These are phyloP conservation scores for Alternaria infectoria DNA, from an alignment of 2,329 filamentous ascomycete species.

Conservation along the genomic window DNA sequence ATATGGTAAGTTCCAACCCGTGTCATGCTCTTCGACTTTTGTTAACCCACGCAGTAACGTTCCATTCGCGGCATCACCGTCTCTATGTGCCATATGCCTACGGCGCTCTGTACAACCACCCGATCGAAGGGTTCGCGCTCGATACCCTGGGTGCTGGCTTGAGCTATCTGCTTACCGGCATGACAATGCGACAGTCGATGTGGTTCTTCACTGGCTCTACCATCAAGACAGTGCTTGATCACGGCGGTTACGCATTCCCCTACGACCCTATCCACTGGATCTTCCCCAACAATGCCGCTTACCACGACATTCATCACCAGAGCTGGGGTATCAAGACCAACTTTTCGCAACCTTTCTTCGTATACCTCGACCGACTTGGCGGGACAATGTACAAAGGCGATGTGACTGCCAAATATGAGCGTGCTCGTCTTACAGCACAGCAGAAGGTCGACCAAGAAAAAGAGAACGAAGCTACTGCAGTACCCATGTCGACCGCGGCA, in stretches of 20 bases:
- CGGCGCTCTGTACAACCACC: conserved; percentile 96
- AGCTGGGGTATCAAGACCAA: conserved; percentile 99
- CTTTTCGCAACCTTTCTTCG: conserved; percentile 91
- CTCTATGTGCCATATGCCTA: conserved; percentile 98
- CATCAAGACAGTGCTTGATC: conserved; percentile 96
- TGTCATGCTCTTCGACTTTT: background rate
- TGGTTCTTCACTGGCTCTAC: conserved; percentile 88
- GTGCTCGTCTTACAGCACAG: conserved; percentile 62
- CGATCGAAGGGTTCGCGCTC: conserved; percentile 89
- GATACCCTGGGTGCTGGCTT: conserved; percentile 88
- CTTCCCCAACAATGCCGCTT: conserved; percentile 92
- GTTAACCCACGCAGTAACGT: conserved; percentile 65
- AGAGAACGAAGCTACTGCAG: conserved; percentile 31
- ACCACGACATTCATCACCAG: conserved; percentile 98
- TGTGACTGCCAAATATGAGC: conserved; percentile 64
- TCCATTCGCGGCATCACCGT: conserved; percentile 94
- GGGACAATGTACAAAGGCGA: conserved; percentile 81
- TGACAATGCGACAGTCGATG: conserved; percentile 87
- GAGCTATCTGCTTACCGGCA: conserved; percentile 78
- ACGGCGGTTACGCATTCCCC: conserved; percentile 94
- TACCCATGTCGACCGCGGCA: conserved; percentile 17
- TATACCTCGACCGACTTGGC: conserved; percentile 86
- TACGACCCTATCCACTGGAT: conserved; percentile 93
- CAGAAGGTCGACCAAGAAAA: conserved; percentile 61
- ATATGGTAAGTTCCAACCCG: conserved; percentile 71